Evolutionary conservation across 352 stramenopile species (phyloP), one percentile per base, ranked within the genome.

Genomic region (Phytophthora boehmeriae): DNA sequence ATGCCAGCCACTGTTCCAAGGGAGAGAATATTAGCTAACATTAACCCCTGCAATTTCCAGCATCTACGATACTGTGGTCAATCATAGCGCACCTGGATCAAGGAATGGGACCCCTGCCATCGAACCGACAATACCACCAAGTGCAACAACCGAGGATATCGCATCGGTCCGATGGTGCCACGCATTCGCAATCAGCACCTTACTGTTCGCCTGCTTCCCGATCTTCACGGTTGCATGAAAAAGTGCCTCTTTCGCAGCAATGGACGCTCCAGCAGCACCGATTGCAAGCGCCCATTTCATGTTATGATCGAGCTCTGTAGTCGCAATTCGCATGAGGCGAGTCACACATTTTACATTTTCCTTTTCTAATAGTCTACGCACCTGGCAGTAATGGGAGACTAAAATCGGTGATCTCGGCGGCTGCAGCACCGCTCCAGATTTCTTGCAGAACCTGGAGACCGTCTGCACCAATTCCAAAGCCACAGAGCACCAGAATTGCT

Each of bases 141-240:
- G 59, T 1, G 90, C 89, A 1, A 97, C 82, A 16, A 97, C 63
- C 0, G 90, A 97, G n/a, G 90, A 97, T 38, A 97, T 91, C 2
- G 90, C 88, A 42, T 97, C 90, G 1, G 88, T 95, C 13, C 90
- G 88, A 54, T 97, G 90, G 54, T 99, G 96, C 96, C 96, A 99
- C 6, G 97, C 97, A 82, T 99, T 99, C 14, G 97, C 96, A 59
- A 99, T 97, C 36, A 99, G 75, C 17, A 98, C 93, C 54, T 96
- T 96, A 57, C 92, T 98, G 63, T 98, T 98, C 11, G 96, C 69
- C 28, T 87, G 68, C 69, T 98, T 84, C 8, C 92, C 97, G 11
- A 99, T 93, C 27, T 77, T 79, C 14, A 95, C 86, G 0, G 97
- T 99, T 20, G 94, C 94, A 35, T 95, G 89, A 70, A 93, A 98